Evolutionary conservation across 2,329 filamentous ascomycete genomes (phyloP).

Genomic region (Dendrostoma leiphaemia): DNA sequence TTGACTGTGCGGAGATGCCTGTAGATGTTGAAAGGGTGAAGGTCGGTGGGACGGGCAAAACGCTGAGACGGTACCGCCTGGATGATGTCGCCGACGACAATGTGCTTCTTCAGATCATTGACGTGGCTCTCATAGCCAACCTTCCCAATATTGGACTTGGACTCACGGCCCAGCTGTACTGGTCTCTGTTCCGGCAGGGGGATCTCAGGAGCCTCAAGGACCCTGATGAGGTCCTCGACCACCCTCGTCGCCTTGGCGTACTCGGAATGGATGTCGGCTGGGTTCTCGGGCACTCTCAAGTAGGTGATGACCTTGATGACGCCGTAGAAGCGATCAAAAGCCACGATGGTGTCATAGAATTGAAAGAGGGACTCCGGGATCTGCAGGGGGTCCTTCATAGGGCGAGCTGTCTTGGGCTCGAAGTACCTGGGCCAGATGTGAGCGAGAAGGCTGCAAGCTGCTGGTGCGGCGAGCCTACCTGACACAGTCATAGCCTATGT

Average conservation of each 20-base stretch:
- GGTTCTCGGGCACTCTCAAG: constrained; percentile 58
- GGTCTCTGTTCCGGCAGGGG: constrained; percentile 75
- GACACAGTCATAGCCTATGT: constrained; percentile 96
- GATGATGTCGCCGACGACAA: constrained; percentile 90
- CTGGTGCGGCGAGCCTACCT: constrained; percentile 34
- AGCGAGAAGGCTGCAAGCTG: not conserved
- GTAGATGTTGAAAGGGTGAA: constrained; percentile 99
- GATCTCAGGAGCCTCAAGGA: constrained; percentile 71
- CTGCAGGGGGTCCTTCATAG: constrained; percentile 81
- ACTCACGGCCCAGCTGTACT: constrained; percentile 71
- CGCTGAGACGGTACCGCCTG: constrained; percentile 95
- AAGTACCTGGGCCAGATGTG: constrained; percentile 61
- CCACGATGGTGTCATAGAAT: constrained; percentile 92
- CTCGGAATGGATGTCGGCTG: constrained; percentile 57
- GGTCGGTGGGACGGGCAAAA: constrained; percentile 80
- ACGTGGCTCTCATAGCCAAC: constrained; percentile 91
- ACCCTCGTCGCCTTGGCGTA: constrained; percentile 67
- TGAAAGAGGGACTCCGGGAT: constrained; percentile 96
- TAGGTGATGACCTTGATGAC: constrained; percentile 93
- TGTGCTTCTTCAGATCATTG: constrained; percentile 82
- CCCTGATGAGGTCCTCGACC: constrained; percentile 66
- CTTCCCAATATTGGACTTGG: constrained; percentile 88
- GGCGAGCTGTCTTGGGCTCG: constrained; percentile 89
- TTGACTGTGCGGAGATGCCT: constrained; percentile 95
- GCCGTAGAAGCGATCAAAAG: constrained; percentile 92